Base-by-base conservation (phyloP, 1,284 basidiomycete species). In the Pyrrhoderma noxium region DNA sequence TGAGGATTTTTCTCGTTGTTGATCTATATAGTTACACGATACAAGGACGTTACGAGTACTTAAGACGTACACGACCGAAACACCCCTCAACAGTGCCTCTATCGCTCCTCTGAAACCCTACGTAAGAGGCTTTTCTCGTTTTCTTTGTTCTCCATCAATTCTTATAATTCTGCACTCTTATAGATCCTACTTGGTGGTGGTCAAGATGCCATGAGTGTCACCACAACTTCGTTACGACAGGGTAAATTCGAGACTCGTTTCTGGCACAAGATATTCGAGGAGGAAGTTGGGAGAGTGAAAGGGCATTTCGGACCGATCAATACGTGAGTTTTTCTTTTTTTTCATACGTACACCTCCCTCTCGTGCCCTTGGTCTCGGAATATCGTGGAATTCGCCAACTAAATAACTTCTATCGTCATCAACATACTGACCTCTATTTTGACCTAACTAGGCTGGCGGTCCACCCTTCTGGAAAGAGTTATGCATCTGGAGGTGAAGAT, bases 241-340 rank as follows among this genome's bases (percentile, higher is more conserved):
- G 96, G 95, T 38, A 95, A 96, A 69, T 99, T 99, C 68, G 96
- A 99, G 73, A 93, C 93, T 2, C 79, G 94, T 44, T 98, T 99
- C 75, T 99, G 93, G 93, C 95, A 99, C 76, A 93, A 90, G 64
- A 79, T 99, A 40, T 93, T 98, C 61, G 95, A 98, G 69, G 95
- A 99, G 75, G 95, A 99, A 68, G 88, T 97, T 55, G 93, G 94
- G 19, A 82, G 94, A 36, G 93, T 99, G 56, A 97, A 93, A 67
- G 93, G 93, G 19, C 93, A 96, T 66, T 93, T 97, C 69, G 95
- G 95, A 38, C 95, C 96, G 46, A 89, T 98, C 71, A 99, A 99
- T 74, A 98, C 96, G 78, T 90, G 57, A 57, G 86, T 22, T 36
- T n/a, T n/a, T 34, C 22, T 38, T 21, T 5, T 31, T 11, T 11